A percentile compares a stretch with the other conserved stretches of the same genome.
phyloP scores from a whole-genome alignment of 2,329 filamentous ascomycete genomes.

The Scorias spongiosa region DNA sequence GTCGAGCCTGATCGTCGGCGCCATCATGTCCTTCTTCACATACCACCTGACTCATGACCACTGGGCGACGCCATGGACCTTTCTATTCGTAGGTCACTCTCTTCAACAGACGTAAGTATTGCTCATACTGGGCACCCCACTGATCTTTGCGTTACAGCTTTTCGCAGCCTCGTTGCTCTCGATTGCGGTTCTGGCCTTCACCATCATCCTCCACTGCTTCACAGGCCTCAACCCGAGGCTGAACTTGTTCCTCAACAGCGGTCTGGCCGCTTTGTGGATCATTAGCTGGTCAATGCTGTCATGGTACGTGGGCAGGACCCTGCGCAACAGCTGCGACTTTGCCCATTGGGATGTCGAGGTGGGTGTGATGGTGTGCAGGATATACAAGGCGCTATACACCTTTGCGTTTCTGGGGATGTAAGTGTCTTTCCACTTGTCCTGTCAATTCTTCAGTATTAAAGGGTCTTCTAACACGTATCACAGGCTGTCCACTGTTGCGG shows the following conservation, averaged over 20 bases:
- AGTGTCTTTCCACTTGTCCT: slow-evolving; percentile 6
- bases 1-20: slow-evolving; percentile 34
- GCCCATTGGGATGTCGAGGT: slow-evolving; percentile 38
- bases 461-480: not conserved
- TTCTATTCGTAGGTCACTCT: slow-evolving; percentile 35
- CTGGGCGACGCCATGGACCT: slow-evolving; percentile 43
- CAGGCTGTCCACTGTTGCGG: slow-evolving; percentile 31
- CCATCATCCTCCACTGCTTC: slow-evolving; percentile 36
- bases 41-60: slow-evolving; percentile 36
- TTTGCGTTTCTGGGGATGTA: slow-evolving; percentile 36
- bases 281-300: slow-evolving; percentile 36
- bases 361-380: slow-evolving; percentile 40
- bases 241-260: slow-evolving; percentile 34
- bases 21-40: slow-evolving; percentile 41
- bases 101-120: not conserved
- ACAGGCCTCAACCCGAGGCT: slow-evolving; percentile 37
- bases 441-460: slow-evolving; percentile 1
- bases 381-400: slow-evolving; percentile 45
- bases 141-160: slow-evolving; percentile 25
- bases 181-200: slow-evolving; percentile 32
- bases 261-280: slow-evolving; percentile 36
- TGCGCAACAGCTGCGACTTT: slow-evolving; percentile 35
- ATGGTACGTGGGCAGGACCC: slow-evolving; percentile 39
- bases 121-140: too few relatives aligned
- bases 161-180: slow-evolving; percentile 37